Conservation (phyloP, 495 filamentous ascomycete species). For the Bryoglossum gracile region DNA sequence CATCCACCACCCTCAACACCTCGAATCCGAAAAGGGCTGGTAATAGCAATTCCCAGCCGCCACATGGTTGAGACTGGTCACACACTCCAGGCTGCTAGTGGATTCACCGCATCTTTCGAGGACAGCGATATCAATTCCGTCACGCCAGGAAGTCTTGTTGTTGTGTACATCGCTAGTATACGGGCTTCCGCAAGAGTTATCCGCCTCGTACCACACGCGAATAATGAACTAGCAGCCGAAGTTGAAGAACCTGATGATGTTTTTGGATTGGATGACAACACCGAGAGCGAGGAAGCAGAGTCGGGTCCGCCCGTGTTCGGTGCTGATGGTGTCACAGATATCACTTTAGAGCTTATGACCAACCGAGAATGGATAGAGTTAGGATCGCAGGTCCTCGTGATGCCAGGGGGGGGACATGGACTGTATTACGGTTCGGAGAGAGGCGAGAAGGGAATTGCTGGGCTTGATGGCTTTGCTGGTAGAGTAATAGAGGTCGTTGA, state of each 20-base stretch:
- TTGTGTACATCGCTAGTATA: constrained; percentile 54
- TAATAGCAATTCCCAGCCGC: constrained; percentile 52
- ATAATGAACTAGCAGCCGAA: constrained; percentile 3
- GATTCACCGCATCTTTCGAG: constrained; percentile 43
- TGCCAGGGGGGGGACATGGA: constrained; percentile 53
- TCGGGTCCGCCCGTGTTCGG: constrained; percentile 23
- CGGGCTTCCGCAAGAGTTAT: constrained; percentile 6
- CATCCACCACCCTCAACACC: constrained; percentile 20
- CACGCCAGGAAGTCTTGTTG: constrained; percentile 51
- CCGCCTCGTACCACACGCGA: constrained; percentile 2
- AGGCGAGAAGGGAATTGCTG: constrained; percentile 50
- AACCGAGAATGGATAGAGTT: constrained; percentile 81
- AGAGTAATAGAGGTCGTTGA: constrained; percentile 49
- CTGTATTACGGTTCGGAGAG: constrained; percentile 41
- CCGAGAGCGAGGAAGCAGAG: constrained; percentile 37
- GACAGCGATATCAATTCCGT: constrained; percentile 33
- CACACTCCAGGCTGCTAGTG: constrained; percentile 47
- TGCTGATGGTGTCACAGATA: constrained; percentile 44
- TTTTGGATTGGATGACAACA: constrained; percentile 56
- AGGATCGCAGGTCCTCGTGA: constrained; percentile 70
- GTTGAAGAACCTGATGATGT: constrained; percentile 48
- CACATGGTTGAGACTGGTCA: constrained; percentile 41
- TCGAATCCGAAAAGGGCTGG: constrained; percentile 76
- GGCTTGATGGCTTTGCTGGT: constrained; percentile 60
- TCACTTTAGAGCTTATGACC: constrained; percentile 67